These are phyloP conservation scores for Grifola frondosa DNA, from an alignment of 1,284 basidiomycete species.

Conservation along the genomic window DNA sequence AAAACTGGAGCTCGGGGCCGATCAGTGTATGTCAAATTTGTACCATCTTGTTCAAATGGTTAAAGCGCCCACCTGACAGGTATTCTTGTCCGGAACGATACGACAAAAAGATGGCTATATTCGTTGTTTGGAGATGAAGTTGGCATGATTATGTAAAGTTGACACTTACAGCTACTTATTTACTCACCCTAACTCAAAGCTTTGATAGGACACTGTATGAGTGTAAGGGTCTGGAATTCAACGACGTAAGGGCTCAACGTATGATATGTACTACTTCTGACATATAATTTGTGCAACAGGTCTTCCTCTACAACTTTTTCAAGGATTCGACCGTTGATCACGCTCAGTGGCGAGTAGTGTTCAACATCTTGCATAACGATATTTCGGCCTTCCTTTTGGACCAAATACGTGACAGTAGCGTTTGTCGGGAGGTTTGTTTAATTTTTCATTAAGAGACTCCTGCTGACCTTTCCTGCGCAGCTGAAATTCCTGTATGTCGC, in stretches of 20 bases:
- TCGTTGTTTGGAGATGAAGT: too few relatives aligned
- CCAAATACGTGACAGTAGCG: slow-evolving; percentile 49
- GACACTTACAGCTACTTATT: neutral
- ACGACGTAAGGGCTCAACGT: slow-evolving; percentile 64
- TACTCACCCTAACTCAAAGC: slow-evolving; percentile 1
- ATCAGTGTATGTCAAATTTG: slow-evolving; percentile 36
- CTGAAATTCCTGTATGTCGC: slow-evolving; percentile 69
- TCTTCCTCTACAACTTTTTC: slow-evolving; percentile 71
- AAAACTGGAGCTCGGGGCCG: slow-evolving; percentile 63
- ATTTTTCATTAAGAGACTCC: neutral
- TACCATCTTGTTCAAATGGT: neutral
- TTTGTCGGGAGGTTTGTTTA: slow-evolving; percentile 54
- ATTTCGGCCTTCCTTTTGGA: slow-evolving; percentile 48
- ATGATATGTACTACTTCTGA: neutral
- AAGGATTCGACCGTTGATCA: slow-evolving; percentile 52
- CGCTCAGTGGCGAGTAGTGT: slow-evolving; percentile 57
- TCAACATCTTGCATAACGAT: slow-evolving; percentile 37
- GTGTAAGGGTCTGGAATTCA: slow-evolving; percentile 72
- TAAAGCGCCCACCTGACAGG: neutral
- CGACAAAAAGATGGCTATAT: neutral
- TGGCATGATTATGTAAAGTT: neutral
- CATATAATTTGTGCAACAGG: slow-evolving; percentile 37
- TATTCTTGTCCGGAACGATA: slow-evolving; percentile 1
- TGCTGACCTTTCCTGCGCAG: slow-evolving; percentile 30
- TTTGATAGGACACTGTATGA: slow-evolving; percentile 62